Evolutionary conservation across 2,329 filamentous ascomycete species (phyloP), one percentile per base, ranked within the genome.

Genomic region (Clonostachys chloroleuca): DNA sequence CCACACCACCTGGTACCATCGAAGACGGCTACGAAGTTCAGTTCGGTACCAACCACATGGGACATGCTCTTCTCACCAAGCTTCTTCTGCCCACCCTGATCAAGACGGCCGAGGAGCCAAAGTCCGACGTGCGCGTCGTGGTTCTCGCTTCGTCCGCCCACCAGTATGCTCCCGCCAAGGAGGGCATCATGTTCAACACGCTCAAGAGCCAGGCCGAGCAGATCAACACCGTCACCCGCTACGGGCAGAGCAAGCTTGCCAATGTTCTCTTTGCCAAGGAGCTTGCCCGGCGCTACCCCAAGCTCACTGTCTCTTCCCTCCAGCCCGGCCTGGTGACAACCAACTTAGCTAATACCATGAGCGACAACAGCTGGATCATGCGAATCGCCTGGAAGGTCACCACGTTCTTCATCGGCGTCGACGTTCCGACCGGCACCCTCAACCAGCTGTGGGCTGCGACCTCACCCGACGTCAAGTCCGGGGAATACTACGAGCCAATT

Each of bases 41-140:
- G 49, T 72, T 75, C 49, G 70, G 64, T 2, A 70, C 65, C 3
- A 77, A 76, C 47, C 69, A 74, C 51, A 51, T 75, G 18, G 70
- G 70, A 16, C 72, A 73, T 43, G 68, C 71, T 5, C 60, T 72
- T 5, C 59, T 75, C 9, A 62, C 62, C 16, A 61, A 66, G 45
- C 58, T 68, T 4, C 56, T 73, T 4, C 44, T 56, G 13, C 58
- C 58, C 6, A 16, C 48, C 59, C 6, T 47, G 46, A 8, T 48
- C 58, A 34, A 36, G 53, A 14, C 61, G 55, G 20, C 45, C 36
- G 12, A 16, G 5, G 58, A 51, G 10, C 47, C 55, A 34, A 51
- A 47, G 17, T 17, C 43, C 34, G 33, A 44, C 24, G 42, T 18
- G 7, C 42, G 42, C n/a, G 36, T 35, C 24, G 24, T 44, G 7